phyloP scores from a whole-genome alignment of 768 basidiomycete species.

The Pleurotus sapidus region DNA sequence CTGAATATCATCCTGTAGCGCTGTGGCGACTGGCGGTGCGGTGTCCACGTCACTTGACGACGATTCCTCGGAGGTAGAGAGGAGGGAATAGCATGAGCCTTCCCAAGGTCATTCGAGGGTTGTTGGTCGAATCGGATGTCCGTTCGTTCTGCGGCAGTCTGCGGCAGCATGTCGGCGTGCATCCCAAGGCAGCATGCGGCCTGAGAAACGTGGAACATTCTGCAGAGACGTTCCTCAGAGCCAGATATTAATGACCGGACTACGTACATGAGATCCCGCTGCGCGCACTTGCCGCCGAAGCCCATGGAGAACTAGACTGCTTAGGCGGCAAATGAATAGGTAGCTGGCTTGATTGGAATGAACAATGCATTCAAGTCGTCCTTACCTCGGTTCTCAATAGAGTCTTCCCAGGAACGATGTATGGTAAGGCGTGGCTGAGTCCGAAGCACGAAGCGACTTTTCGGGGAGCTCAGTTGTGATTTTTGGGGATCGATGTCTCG shows the following conservation, averaged over 20 bases:
- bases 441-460: neutral
- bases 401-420: neutral
- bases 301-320: neutral
- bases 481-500: neutral
- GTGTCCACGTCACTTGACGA: neutral
- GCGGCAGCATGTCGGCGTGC: neutral
- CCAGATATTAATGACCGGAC: neutral
- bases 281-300: neutral
- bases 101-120: neutral
- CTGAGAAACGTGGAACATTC: neutral
- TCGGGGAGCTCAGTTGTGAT: neutral
- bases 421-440: neutral
- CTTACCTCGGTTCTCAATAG: neutral
- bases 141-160: neutral
- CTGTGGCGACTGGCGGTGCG: neutral
- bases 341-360: neutral
- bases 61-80: slow-evolving; percentile 1
- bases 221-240: neutral
- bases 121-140: neutral
- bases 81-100: neutral
- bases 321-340: neutral
- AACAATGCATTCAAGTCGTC: no score
- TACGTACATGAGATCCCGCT: neutral
- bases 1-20: neutral
- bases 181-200: neutral